These are phyloP conservation scores for Echinosophora koreensis DNA, from an alignment of 306 rosid species.

Conservation along the genomic window DNA sequence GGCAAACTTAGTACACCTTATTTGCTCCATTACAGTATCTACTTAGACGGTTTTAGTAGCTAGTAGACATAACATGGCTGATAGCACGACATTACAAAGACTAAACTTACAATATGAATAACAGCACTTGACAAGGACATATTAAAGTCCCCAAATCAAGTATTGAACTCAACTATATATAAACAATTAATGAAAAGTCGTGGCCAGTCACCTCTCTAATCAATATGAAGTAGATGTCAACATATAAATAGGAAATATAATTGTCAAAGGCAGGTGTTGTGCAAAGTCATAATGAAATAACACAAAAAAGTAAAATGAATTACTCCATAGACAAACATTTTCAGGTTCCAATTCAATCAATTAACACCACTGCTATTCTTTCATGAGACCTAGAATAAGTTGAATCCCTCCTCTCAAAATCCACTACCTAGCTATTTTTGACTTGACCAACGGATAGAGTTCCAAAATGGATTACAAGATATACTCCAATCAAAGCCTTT, in stretches of 20 bases:
- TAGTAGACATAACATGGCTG: neutral
- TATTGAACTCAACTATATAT: neutral
- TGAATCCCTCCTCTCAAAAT: neutral
- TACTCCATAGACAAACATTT: neutral
- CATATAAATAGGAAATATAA: neutral
- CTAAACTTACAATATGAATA: conserved; percentile 20
- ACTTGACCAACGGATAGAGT: conserved; percentile 12
- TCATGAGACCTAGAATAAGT: neutral
- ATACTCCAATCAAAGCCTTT: neutral
- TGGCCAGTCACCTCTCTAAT: conserved; percentile 18
- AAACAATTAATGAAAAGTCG: neutral
- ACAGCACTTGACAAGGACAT: conserved; percentile 18
- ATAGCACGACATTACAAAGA: conserved; percentile 10
- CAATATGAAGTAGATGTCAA: conserved; percentile 22
- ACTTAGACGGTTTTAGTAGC: conserved; percentile 12
- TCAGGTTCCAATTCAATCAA: too few relatives aligned
- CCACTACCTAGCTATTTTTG: neutral
- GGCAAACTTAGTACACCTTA: neutral
- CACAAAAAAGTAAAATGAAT: neutral
- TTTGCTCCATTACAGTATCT: conserved; percentile 9
- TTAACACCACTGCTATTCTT: too few relatives aligned
- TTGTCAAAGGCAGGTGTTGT: neutral
- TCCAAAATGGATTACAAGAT: neutral
- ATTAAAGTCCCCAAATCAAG: conserved; percentile 18
- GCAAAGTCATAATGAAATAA: conserved; percentile 7